phyloP scores from a whole-genome alignment of 2,329 filamentous ascomycete genomes.

The Reticulascus tulasneorum region DNA sequence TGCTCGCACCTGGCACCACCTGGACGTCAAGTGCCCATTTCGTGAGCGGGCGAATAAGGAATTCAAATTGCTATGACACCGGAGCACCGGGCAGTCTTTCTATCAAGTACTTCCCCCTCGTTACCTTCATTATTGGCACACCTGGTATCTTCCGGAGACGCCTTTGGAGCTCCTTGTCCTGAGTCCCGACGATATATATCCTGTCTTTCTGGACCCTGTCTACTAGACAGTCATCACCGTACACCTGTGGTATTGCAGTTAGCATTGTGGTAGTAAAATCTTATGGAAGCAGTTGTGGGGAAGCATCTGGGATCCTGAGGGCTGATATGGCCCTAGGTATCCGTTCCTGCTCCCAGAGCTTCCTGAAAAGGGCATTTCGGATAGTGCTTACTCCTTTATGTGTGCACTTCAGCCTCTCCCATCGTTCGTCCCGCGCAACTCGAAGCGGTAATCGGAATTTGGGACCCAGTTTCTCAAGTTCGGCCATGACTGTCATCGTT shows the following conservation, averaged over 20 bases:
- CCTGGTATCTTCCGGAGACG: slow-evolving; percentile 63
- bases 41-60: no score
- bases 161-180: slow-evolving; percentile 76
- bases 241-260: no score
- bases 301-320: no score
- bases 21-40: no score
- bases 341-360: no score
- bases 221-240: slow-evolving; percentile 56
- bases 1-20: no score
- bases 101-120: slow-evolving; percentile 88
- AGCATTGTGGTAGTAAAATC: no score
- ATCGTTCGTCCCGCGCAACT: slow-evolving; percentile 86
- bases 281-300: no score
- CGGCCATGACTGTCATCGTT: no score
- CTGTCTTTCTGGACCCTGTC: slow-evolving; percentile 61
- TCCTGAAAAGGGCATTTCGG: no score
- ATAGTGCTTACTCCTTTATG: slow-evolving; percentile 85
- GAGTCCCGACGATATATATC: slow-evolving; percentile 73
- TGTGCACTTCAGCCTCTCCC: slow-evolving; percentile 80
- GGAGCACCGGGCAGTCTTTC: slow-evolving; percentile 85
- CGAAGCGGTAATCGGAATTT: slow-evolving; percentile 84
- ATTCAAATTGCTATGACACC: slow-evolving; percentile 35
- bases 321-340: no score
- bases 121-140: slow-evolving; percentile 65
- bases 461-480: slow-evolving; percentile 82